Base-by-base conservation (phyloP, 2,329 filamentous ascomycete species). In the Ophiosphaerella korrae region DNA sequence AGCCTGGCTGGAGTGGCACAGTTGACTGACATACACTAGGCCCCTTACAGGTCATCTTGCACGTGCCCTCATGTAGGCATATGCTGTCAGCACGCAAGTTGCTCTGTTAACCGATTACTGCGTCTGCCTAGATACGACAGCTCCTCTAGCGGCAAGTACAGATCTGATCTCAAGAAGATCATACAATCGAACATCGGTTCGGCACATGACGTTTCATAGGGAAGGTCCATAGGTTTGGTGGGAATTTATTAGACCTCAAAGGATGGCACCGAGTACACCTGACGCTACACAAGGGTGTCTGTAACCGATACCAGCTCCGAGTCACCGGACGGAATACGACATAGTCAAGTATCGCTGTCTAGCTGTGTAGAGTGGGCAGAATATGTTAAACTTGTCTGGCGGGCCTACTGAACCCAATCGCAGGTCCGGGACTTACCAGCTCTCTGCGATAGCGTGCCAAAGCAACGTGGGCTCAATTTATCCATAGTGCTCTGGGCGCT, bases 401-500 rank as follows among this genome's bases (percentile, higher is more conserved):
- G 26, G 26, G 26, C 26, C 26, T 29, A 29, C 26, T 29, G 33
- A 13, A 38, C 42, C 45, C 36, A 42, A 35, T 42, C 34, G 40
- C 31, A 39, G 45, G 45, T 35, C 37, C 33, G 38, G 45, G 35
- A 47, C 46, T 48, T 50, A 46, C 47, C 35, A 52, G 41, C 24
- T 38, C 48, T 39, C 34, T 23, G 40, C n/a, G 23, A 12, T 21
- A 31, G 33, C 31, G 34, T 33, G n/a, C 34, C 36, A 33, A 36
- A 53, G 45, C 50, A 58, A 55, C 52, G 58, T 57, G 53, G 51
- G 40, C 43, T 46, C 21, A 42, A 52, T 54, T 56, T 52, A 53
- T 51, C 50, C 49, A 53, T 47, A 58, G 50, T 53, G 29, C 24
- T 37, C 37, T 11, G 42, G 42, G 47, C 50, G 51, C 44, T 37